Evolutionary conservation across 345 rosid genomes (phyloP), one percentile per base, ranked within the genome.

Genomic region (Euphorbia lathyris): DNA sequence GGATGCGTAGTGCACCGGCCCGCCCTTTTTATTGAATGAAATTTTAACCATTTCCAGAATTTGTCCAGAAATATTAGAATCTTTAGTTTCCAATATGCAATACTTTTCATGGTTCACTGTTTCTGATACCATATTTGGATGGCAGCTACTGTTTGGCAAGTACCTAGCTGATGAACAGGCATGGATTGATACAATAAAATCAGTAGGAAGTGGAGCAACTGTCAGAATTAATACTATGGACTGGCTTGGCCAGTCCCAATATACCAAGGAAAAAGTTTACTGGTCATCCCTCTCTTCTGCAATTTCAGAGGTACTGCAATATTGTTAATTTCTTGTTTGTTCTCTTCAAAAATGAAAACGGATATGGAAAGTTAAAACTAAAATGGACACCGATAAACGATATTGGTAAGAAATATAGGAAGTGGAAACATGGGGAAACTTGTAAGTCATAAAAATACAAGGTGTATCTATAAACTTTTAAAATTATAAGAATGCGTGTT

Each of bases 181-280:
- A 12, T 93, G 98, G 97, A 20, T 88, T 55, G 97, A 87, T 69
- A 86, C 98, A 30, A 88, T 93, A 25, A 88, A 82, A 71, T 93
- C 96, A 9, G 92, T 84, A 27, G 74, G 81, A 25, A 80, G 22
- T 43, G 88, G 92, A 74, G 86, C 80, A 56, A 85, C 83, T 0
- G 83, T 93, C 48, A 84, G 93, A 77, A 90, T 93, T 57, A 88
- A 75, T 69, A 88, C 96, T 9, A 93, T 90, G 93, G 98, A 93
- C 66, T 93, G 97, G 97, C 93, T 93, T 51, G 97, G 98, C 23
- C 98, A 93, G 78, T 88, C 97, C 45, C 90, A 90, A n/a, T 90
- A 65, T 70, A 69, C 68, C 20, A 53, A 78, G 13, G 85, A 75
- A 64, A 83, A 78, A 4, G 84, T 90, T 77, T 90, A 85, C 65